Conservation (phyloP, 306 rosid genomes). For the Crotalaria pallida region DNA sequence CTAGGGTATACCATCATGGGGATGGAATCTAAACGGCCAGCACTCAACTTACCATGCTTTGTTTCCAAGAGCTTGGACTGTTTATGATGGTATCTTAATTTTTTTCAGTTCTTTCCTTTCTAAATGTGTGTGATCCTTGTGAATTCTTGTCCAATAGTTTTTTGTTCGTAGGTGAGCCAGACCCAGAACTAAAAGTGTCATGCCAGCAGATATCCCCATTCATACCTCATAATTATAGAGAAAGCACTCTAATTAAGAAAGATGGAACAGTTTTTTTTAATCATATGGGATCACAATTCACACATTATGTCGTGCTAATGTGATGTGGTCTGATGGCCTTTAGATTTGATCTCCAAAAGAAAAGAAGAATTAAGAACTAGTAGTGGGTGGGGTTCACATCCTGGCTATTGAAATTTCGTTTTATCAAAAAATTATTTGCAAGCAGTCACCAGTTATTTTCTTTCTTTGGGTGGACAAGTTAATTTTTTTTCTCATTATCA, state of each 20-base stretch:
- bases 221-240: too few relatives aligned
- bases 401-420: background rate
- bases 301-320: background rate
- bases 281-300: background rate
- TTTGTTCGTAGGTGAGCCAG: conserved; percentile 76
- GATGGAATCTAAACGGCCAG: too few relatives aligned
- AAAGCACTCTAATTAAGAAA: conserved; percentile 59
- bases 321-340: background rate
- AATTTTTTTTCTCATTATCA: too few relatives aligned
- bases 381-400: background rate
- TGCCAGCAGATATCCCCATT: conserved; percentile 99
- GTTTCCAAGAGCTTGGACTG: too few relatives aligned
- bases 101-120: conserved; percentile 9
- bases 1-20: conserved; percentile 94
- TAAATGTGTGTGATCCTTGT: background rate
- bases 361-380: background rate
- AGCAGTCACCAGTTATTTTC: too few relatives aligned
- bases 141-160: conserved; percentile 12
- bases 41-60: too few relatives aligned
- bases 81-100: conserved; percentile 54
- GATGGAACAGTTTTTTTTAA: background rate
- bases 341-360: background rate
- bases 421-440: background rate
- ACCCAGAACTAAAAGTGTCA: conserved; percentile 88
- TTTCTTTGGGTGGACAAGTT: too few relatives aligned